Evolutionary conservation across 2,329 filamentous ascomycete species (phyloP).

Genomic region (Exophiala calicioides): DNA sequence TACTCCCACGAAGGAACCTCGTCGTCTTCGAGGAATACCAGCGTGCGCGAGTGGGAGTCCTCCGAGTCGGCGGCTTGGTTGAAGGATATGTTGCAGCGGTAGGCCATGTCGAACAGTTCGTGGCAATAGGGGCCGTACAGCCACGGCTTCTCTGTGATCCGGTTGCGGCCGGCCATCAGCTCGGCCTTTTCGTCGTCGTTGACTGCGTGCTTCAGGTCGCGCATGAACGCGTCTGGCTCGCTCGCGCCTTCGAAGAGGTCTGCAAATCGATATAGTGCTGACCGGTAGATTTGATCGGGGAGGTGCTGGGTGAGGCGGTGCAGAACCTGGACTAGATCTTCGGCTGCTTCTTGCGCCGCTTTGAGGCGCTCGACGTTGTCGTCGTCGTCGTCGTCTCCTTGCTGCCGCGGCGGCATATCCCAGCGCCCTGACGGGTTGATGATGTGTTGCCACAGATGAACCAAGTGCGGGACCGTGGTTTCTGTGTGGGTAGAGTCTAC

Average conservation of each 20-base stretch:
- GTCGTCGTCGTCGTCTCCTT: no score
- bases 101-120: conserved; percentile 8
- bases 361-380: background rate
- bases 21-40: conserved; percentile 8
- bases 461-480: conserved; percentile 2
- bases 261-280: conserved; percentile 7
- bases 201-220: background rate
- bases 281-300: conserved; percentile 1
- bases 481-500: conserved; percentile 5
- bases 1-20: conserved; percentile 9
- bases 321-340: conserved; percentile 5
- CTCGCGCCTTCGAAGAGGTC: conserved; percentile 10
- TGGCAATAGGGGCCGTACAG: conserved; percentile 8
- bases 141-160: conserved; percentile 7
- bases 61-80: background rate
- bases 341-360: background rate
- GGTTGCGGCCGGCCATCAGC: conserved; percentile 7
- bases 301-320: background rate
- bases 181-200: background rate
- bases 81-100: background rate
- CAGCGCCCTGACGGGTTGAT: conserved; percentile 2
- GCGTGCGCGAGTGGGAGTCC: background rate
- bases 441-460: conserved; percentile 8
- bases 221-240: conserved; percentile 5
- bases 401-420: no score